A percentile compares a stretch with the other conserved stretches of the same genome.
Evolutionary conservation across 1,284 basidiomycete genomes (phyloP).

Genomic region (Naganishia albida): DNA sequence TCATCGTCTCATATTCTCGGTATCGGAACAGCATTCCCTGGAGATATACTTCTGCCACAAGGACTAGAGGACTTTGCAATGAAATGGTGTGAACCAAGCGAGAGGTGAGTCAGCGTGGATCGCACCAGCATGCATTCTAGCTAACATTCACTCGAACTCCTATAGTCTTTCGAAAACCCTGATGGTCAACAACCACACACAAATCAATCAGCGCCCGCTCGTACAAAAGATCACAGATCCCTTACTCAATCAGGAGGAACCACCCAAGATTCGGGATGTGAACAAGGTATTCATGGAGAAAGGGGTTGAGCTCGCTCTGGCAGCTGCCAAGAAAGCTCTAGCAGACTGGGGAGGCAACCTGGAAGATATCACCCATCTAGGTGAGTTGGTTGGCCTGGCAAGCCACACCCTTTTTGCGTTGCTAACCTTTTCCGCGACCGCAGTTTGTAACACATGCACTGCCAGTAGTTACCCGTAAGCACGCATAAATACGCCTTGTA

Average conservation of each 20-base stretch:
- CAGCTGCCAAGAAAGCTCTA: slow-evolving; percentile 33
- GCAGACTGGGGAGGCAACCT: slow-evolving; percentile 35
- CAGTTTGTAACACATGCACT: slow-evolving; percentile 36
- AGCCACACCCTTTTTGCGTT: neutral
- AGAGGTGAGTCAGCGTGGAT: slow-evolving; percentile 23
- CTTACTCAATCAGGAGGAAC: slow-evolving; percentile 26
- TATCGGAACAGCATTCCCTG: slow-evolving; percentile 34
- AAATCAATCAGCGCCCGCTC: slow-evolving; percentile 33
- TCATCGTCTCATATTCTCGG: slow-evolving; percentile 33
- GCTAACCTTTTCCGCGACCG: neutral
- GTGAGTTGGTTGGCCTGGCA: slow-evolving; percentile 16
- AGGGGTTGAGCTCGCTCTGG: slow-evolving; percentile 33
- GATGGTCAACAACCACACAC: slow-evolving; percentile 35
- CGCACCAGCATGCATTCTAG: neutral
- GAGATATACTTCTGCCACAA: slow-evolving; percentile 25
- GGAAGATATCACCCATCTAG: slow-evolving; percentile 36
- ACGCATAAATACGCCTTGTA: neutral
- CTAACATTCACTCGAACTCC: neutral
- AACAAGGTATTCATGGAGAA: slow-evolving; percentile 35
- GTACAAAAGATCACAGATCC: slow-evolving; percentile 25
- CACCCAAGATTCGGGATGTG: slow-evolving; percentile 35
- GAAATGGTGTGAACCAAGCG: slow-evolving; percentile 34
- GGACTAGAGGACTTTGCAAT: slow-evolving; percentile 31
- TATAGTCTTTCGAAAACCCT: slow-evolving; percentile 36
- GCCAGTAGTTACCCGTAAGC: slow-evolving; percentile 35